Base-by-base conservation (phyloP, 2,329 filamentous ascomycete genomes). In the Fusarium buharicum region DNA sequence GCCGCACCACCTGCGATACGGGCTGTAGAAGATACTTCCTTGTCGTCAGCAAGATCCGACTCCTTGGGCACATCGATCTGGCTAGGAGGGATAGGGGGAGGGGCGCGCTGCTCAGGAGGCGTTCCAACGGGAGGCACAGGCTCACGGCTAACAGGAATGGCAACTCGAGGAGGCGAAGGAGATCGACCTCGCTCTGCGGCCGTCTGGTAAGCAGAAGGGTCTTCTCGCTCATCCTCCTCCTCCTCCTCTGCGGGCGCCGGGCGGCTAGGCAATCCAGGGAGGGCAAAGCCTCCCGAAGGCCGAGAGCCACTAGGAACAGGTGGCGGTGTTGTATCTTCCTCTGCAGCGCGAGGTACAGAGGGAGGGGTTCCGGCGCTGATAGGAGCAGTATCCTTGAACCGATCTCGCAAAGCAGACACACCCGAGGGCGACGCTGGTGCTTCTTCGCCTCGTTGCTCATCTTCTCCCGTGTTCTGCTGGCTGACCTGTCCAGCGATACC, bases 121-220 rank as follows among this genome's bases (percentile, higher is more conserved):
- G 85, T 82, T 68, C 89, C 81, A 16, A 83, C 63, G 27, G 84
- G 81, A 6, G 81, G 78, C 52, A 81, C 81, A 4, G 82, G 79
- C 47, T 82, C 85, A 54, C 90, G 90, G 46, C 86, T 83, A 51
- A 98, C 90, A 4, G 95, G 95, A 76, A 94, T 89, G 13, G 93
- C 93, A 66, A 98, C 85, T 45, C 90, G 90, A 61, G 96, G 89
- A 7, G 94, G 94, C 2, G 92, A 97, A 41, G 81, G 79, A 43
- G 62, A 63, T 30, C 62, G 55, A 43, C 88, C 83, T 52, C 84
- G 83, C 61, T 82, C 83, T 45, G 64, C 63, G 27, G 60, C 50
- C 33, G 70, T 69, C 43, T 73, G 53, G 45, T 75, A 75, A 13
- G 75, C 73, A 2, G 77, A 77, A n/a, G 76, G 80, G 63, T 85